phyloP scores from a whole-genome alignment of 352 stramenopile species.

The Pilasporangium apinafurcum region DNA sequence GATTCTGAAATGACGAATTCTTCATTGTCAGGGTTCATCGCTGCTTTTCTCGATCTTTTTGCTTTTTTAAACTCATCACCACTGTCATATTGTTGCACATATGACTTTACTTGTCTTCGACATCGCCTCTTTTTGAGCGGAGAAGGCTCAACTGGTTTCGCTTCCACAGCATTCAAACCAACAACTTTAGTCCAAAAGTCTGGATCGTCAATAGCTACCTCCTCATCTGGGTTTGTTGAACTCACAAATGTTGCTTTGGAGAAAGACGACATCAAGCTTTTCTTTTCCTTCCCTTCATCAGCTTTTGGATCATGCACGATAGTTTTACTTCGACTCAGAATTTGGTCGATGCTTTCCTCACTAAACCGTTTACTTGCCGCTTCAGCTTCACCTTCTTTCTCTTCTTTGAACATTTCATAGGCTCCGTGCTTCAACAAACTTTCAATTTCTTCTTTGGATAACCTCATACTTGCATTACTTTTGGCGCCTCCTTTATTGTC shows the following conservation, averaged over 20 bases:
- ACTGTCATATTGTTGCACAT: slow-evolving; percentile 60
- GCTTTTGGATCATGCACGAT: slow-evolving; percentile 83
- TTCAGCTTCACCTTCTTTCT: slow-evolving; percentile 87
- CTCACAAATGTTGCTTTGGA: slow-evolving; percentile 92
- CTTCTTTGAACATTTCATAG: slow-evolving; percentile 93
- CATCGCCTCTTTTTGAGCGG: slow-evolving; percentile 71
- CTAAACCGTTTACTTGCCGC: slow-evolving; percentile 94
- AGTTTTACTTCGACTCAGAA: slow-evolving; percentile 89
- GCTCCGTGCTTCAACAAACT: slow-evolving; percentile 90
- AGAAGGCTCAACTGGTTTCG: slow-evolving; percentile 58
- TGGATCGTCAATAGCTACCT: slow-evolving; percentile 90
- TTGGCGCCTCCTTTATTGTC: slow-evolving; percentile 27
- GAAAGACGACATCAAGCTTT: slow-evolving; percentile 85
- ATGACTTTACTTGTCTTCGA: slow-evolving; percentile 68
- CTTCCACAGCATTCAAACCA: slow-evolving; percentile 68
- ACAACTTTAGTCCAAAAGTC: slow-evolving; percentile 95
- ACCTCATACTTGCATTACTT: slow-evolving; percentile 26
- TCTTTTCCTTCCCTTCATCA: slow-evolving; percentile 43
- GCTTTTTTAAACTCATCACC: slow-evolving; percentile 27
- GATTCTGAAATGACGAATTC: slow-evolving; percentile 73
- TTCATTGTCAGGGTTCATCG: slow-evolving; percentile 38
- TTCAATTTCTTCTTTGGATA: slow-evolving; percentile 90
- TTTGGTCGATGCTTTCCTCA: slow-evolving; percentile 98
- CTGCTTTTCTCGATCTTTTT: slow-evolving; percentile 16
- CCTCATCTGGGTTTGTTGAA: slow-evolving; percentile 75